Evolutionary conservation across 2,329 filamentous ascomycete species (phyloP), one percentile per base, ranked within the genome.

Genomic region (Trichoderma lentiforme): DNA sequence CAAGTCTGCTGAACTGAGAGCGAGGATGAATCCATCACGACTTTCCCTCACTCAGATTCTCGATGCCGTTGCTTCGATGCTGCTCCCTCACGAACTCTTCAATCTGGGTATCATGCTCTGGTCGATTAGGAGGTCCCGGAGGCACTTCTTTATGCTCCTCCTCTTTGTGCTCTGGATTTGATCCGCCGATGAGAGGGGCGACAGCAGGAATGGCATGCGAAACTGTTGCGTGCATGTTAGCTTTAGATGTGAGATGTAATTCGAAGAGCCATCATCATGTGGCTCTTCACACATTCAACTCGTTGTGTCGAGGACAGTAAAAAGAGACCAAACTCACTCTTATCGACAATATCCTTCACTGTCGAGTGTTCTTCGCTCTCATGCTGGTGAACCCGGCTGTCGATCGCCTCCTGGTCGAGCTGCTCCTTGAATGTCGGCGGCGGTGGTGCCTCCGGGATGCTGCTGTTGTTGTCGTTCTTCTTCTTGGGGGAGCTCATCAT

Each of bases 51-150:
- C 30, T 51, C n/a, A 57, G 8, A 39, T 36, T 68, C 21, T 68
- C 57, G 39, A 43, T 2, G 47, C 34, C 11, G 15, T 51, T 84
- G 77, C 86, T 88, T 51, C 82, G 78, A 75, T 88, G 85, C 78
- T 88, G 86, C 63, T 87, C 85, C 64, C 84, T 81, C 36, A 88
- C 78, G 72, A 88, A 88, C 32, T 86, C 84, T 73, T 86, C 85
- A 64, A 88, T 87, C 74, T 85, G 82, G 6, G 76, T 68, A 73
- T 87, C 86, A 70, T 88, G 82, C 26, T 79, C 73, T 0, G 85
- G 86, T 15, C 85, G 80, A 12, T 82, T 75, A 3, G 85, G 86
- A 15, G 83, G 83, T 3, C 81, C 83, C 1, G 78, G 73, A 15
- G 77, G 39, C 6, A 76, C 71, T 7, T 71, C 70, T 67, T 75